These are phyloP conservation scores for Vaccinium corymbosum DNA, from an alignment of 148 eudicot species.

Conservation along the genomic window DNA sequence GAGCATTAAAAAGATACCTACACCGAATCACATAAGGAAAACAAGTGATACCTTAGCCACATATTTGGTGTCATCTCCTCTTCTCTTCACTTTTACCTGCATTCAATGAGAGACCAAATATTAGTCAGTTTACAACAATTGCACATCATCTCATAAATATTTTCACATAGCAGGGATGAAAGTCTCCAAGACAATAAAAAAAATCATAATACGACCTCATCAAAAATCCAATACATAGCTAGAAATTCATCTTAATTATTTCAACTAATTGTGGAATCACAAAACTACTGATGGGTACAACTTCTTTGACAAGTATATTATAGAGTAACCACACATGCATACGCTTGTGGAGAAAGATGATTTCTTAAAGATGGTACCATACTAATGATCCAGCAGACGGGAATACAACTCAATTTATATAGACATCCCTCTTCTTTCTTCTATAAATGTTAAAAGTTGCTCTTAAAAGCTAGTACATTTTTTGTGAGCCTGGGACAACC, in stretches of 20 bases:
- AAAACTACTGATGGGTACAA: background rate
- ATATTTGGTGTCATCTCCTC: constrained; percentile 96
- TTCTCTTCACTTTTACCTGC: constrained; percentile 96
- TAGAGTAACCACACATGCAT: background rate
- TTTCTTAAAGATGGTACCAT: background rate
- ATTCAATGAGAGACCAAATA: constrained; percentile 11
- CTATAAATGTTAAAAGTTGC: background rate
- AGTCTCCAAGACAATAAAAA: background rate
- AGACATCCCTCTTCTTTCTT: background rate
- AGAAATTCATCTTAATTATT: background rate
- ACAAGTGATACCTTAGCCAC: constrained; percentile 79
- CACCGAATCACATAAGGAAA: background rate
- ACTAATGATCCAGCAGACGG: background rate
- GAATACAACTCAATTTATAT: background rate
- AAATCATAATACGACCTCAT: background rate
- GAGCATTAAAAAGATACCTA: background rate
- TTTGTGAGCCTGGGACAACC: background rate
- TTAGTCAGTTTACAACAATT: background rate
- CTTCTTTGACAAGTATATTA: background rate
- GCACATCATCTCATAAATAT: background rate
- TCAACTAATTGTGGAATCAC: background rate
- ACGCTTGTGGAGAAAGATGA: background rate
- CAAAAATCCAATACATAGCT: background rate
- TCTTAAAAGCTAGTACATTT: background rate
- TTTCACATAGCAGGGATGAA: background rate